Base-by-base conservation (phyloP, 441 rosid species). In the Gossypium davidsonii region DNA sequence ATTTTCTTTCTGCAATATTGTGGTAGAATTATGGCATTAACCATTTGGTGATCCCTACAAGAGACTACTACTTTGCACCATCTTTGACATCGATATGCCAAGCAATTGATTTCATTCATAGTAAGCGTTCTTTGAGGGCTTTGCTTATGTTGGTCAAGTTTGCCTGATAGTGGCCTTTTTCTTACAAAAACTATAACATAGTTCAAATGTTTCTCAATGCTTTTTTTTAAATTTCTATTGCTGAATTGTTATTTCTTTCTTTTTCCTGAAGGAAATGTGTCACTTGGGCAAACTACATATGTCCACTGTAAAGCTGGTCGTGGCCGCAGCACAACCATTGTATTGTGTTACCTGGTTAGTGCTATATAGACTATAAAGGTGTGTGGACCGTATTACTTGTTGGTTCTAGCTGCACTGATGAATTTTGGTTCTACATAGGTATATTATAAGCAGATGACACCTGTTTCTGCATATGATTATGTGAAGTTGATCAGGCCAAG, bases 281-380 rank as follows among this genome's bases (percentile, higher is more conserved):
- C 68, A 46, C 62, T 55, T 52, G 83, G 90, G 72, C 73, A 57
- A 77, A 92, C 91, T 6, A 92, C 98, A 3, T 91, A 92, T 57
- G 97, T 94, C 66, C 99, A 94, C 79, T 92, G 99, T 82, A 94
- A 94, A 83, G 99, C 99, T 28, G 98, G 99, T 60, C 86, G 98
- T 39, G 99, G 99, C 52, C 97, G 99, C 69, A 94, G 98, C 81
- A 94, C 99, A 15, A 94, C 99, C 26, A 65, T 94, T 71, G 99
- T 92, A 71, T 77, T 94, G 49, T 92, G 99, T 80, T 94, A 91
- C 88, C 82, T 94, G 89, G 98, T 91, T 12, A 76, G 89, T 88
- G 42, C 37, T 48, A 12, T 59, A 15, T 55, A 9, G 18, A 20
- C 28, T 20, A 20, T 17, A 25, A 4, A n/a, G 46, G 31, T 31